These are phyloP conservation scores for Arachis monticola DNA, from an alignment of 331 rosid genomes.

Conservation along the genomic window DNA sequence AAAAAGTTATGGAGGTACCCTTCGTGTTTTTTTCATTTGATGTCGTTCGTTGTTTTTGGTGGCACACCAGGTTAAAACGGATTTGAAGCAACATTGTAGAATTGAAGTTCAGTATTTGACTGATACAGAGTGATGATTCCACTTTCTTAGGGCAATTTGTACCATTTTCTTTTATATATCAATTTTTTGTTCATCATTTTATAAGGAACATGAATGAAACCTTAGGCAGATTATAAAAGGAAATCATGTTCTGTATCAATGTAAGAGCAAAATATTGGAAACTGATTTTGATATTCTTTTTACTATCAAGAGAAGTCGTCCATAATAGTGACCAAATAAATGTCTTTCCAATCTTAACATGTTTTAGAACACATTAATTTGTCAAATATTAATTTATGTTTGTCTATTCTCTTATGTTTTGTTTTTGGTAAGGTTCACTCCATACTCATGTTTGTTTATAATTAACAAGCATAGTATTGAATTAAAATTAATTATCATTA, in stretches of 20 bases:
- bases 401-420: too few species aligned
- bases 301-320: not conserved
- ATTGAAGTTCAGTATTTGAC: conserved; percentile 3
- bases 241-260: not conserved
- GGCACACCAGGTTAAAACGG: conserved; percentile 3
- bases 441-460: too few species aligned
- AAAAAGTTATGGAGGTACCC: not conserved
- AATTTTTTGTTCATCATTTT: conserved; percentile 5
- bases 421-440: too few species aligned
- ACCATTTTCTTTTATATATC: not conserved
- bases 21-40: not conserved
- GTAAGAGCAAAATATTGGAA: conserved; percentile 9
- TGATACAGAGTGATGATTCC: not conserved
- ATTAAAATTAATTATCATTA: too few species aligned
- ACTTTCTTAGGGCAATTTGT: not conserved
- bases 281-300: not conserved
- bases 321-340: not conserved
- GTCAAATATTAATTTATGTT: not conserved
- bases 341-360: not conserved
- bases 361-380: not conserved
- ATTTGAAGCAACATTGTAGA: not conserved
- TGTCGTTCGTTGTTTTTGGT: not conserved
- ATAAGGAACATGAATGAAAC: not conserved
- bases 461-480: too few species aligned
- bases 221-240: not conserved